Base-by-base conservation (phyloP, 768 basidiomycete species). In the Guyanaporus albipodus region DNA sequence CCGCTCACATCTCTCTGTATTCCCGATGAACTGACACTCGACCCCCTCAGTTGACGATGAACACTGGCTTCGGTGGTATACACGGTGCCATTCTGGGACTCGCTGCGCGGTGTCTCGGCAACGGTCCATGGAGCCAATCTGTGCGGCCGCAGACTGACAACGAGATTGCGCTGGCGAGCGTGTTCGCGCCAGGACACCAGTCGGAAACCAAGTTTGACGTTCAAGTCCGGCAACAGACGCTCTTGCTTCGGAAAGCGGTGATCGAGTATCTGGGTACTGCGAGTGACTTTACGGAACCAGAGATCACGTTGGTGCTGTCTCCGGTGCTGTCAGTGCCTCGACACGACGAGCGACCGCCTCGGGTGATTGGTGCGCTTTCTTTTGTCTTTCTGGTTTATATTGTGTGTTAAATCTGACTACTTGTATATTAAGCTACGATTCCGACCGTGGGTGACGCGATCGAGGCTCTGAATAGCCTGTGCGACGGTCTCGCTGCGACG, bases 61-160 rank as follows among this genome's bases (percentile, higher is more conserved):
- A 78, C 50, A 77, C 88, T 2, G 87, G 89, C 4, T 95, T 91
- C 58, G 94, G 94, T 4, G 81, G 83, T 0, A 77, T 95, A 37
- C 94, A 98, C 58, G 73, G 80, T 2, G 85, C 89, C 1, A 79
- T 94, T 29, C 71, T 93, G 9, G 73, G 77, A 15, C 70, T 96
- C 6, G 82, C 91, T 0, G 83, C 91, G 21, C 77, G 79, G 53
- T 82, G 78, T 57, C 75, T 94, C 17, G 77, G 80, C 6, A 71
- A 70, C 40, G 77, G 77, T 12, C 73, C 70, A 33, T 85, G 81
- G 76, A 74, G 75, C 23, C 70, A 78, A 17, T 69, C 64, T 15
- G 72, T 91, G 3, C 66, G 68, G 22, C 85, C 88, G 0, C 75
- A 80, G 44, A 83, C 79, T 4, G 87, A 91, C 36, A 67, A 69